These are phyloP conservation scores for Myxozyma udenii DNA, from an alignment of 805 yeast species.

Conservation along the genomic window DNA sequence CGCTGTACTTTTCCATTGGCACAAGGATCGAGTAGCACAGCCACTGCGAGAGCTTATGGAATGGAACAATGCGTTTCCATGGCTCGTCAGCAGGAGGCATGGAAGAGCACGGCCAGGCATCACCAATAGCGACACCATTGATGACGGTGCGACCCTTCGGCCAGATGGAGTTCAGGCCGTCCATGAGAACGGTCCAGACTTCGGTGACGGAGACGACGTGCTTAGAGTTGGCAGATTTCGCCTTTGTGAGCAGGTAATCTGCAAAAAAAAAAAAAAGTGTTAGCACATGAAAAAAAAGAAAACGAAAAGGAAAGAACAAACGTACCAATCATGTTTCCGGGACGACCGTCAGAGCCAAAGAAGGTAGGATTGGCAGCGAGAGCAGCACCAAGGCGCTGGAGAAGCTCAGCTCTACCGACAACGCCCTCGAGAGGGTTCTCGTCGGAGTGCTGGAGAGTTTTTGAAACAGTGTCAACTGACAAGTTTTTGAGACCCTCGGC, in stretches of 20 bases:
- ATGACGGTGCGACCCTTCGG: slow-evolving; percentile 49
- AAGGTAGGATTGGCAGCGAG: slow-evolving; percentile 41
- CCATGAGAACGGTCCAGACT: slow-evolving; percentile 56
- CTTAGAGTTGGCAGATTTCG: slow-evolving; percentile 26
- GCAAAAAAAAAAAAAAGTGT: background rate
- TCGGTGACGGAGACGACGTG: slow-evolving; percentile 45
- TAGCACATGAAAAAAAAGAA: background rate
- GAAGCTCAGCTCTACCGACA: slow-evolving; percentile 51
- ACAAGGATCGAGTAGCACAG: slow-evolving; percentile 57
- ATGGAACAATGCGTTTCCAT: slow-evolving; percentile 50
- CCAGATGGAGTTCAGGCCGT: slow-evolving; percentile 59
- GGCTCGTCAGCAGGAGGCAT: slow-evolving; percentile 38
- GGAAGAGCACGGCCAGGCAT: slow-evolving; percentile 50
- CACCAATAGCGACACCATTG: slow-evolving; percentile 55
- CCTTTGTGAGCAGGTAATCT: slow-evolving; percentile 45
- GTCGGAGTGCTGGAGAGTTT: slow-evolving; percentile 47
- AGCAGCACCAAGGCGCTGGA: slow-evolving; percentile 50
- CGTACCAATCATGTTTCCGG: slow-evolving; percentile 48
- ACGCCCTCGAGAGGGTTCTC: slow-evolving; percentile 53
- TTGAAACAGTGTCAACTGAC: slow-evolving; percentile 39
- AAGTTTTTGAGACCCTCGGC: slow-evolving; percentile 44
- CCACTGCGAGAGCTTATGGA: slow-evolving; percentile 69
- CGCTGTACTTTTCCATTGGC: slow-evolving; percentile 44
- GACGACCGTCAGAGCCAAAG: slow-evolving; percentile 50
- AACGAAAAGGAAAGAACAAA: background rate